Conservation (phyloP, 306 rosid genomes). For the Lablab purpureus region DNA sequence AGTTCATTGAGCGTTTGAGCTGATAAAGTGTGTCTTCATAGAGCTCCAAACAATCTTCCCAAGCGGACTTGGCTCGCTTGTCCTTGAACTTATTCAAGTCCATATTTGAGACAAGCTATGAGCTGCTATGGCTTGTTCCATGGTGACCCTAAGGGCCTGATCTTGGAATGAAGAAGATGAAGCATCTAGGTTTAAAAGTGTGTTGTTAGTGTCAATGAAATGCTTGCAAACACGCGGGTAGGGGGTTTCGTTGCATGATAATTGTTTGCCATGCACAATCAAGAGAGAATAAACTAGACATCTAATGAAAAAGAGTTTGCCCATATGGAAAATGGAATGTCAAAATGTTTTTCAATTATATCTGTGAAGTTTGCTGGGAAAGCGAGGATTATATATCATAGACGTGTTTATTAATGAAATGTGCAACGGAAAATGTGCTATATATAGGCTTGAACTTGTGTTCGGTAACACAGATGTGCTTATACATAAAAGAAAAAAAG, state of each 20-base stretch:
- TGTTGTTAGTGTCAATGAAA: conserved; percentile 46
- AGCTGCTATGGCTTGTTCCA: conserved; percentile 75
- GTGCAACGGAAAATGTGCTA: conserved; percentile 35
- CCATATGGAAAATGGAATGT: conserved; percentile 42
- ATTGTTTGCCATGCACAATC: conserved; percentile 49
- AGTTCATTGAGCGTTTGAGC: conserved; percentile 59
- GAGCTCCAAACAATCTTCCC: conserved; percentile 78
- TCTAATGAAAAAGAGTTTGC: conserved; percentile 47
- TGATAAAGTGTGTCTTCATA: conserved; percentile 70
- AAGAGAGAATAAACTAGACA: conserved; percentile 43
- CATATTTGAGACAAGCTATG: conserved; percentile 60
- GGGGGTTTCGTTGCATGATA: conserved; percentile 82
- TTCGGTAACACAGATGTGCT: too few species aligned
- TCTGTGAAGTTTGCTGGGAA: neutral
- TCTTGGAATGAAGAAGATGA: conserved; percentile 52
- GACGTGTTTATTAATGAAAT: conserved; percentile 36
- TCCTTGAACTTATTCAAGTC: conserved; percentile 50
- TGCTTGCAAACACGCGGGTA: conserved; percentile 71
- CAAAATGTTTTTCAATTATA: neutral
- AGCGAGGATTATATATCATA: conserved; percentile 26
- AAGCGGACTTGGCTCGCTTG: conserved; percentile 58
- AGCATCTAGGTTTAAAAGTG: conserved; percentile 48
- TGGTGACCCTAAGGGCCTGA: conserved; percentile 55
- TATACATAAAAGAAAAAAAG: too few species aligned
- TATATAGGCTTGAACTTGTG: conserved; percentile 56